phyloP scores from a whole-genome alignment of 108 stramenopile species.

The Cyclotella baltica region DNA sequence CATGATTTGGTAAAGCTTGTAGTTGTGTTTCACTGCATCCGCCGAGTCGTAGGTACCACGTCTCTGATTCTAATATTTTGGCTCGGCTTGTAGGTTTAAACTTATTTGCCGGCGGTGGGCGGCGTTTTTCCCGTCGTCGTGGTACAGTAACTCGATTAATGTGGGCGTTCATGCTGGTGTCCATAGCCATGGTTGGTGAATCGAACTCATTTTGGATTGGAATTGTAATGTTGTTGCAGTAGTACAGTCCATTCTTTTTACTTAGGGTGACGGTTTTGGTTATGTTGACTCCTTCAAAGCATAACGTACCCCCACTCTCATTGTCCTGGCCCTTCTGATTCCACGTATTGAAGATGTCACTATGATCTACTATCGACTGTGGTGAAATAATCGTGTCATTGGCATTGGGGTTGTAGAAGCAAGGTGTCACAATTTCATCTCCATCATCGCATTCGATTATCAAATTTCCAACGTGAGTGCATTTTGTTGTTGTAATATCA shows the following conservation, averaged over 20 bases:
- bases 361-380: background rate
- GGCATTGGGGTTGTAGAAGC: no score
- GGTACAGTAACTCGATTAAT: no score
- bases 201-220: no score
- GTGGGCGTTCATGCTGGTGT: no score
- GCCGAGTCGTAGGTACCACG: constrained; percentile 2
- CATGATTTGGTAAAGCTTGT: background rate
- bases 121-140: no score
- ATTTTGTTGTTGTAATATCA: no score
- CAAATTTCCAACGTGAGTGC: background rate
- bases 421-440: background rate
- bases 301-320: background rate
- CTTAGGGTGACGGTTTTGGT: background rate
- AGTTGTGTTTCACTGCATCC: no score
- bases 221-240: no score
- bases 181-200: no score
- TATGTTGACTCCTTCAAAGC: background rate
- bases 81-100: background rate
- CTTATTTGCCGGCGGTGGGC: background rate
- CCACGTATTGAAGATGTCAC: background rate
- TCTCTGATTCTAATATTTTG: constrained; percentile 5
- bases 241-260: no score
- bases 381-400: constrained; percentile 6
- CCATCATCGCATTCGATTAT: background rate
- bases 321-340: background rate